Conservation (phyloP, 2,329 filamentous ascomycete genomes). For the Colletotrichum godetiae region DNA sequence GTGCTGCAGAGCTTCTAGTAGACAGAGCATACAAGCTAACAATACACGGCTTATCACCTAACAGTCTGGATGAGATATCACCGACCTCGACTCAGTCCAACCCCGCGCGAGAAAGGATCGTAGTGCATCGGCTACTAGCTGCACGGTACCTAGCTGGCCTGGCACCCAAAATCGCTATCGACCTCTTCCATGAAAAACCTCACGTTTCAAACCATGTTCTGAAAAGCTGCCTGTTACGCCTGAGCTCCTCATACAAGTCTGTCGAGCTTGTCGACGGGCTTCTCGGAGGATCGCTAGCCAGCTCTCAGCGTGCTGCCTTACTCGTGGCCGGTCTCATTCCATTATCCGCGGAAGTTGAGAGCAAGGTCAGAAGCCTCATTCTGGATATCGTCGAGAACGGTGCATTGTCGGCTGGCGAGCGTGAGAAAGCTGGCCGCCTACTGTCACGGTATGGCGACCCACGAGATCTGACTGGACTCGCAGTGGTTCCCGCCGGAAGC, state of each 20-base stretch:
- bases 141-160: neutral
- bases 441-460: constrained; percentile 13
- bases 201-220: neutral
- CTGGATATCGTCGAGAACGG: neutral
- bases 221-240: neutral
- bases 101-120: neutral
- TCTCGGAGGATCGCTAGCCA: neutral
- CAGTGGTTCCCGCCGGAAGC: neutral
- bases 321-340: constrained; percentile 2
- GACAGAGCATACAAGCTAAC: neutral
- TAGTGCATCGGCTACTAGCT: neutral
- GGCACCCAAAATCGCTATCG: neutral
- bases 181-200: neutral
- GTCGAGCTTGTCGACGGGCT: neutral
- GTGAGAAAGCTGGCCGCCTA: constrained; percentile 1
- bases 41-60: too few relatives aligned
- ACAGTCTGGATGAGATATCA: fast-evolving
- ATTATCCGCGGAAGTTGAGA: neutral
- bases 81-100: neutral
- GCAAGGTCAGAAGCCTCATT: neutral
- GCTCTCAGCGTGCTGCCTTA: constrained; percentile 1
- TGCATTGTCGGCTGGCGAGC: neutral
- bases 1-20: neutral
- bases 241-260: neutral
- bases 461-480: constrained; percentile 9